phyloP scores from a whole-genome alignment of 73 alveolate genomes.

The Blepharisma japonicum region DNA sequence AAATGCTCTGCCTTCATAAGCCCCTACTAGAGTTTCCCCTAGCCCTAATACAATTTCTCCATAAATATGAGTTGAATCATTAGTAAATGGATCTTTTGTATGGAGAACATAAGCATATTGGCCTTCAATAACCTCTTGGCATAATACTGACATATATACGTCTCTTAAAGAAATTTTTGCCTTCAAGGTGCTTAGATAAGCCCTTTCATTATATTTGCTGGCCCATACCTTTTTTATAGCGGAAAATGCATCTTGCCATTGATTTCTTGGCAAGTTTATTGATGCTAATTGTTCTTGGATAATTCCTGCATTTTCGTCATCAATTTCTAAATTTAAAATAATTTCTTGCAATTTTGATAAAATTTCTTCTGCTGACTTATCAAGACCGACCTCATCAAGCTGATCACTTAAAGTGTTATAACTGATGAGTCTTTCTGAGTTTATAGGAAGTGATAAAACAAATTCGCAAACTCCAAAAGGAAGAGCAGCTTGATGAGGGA shows the following conservation, averaged over 20 bases:
- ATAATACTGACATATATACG: conserved; percentile 80
- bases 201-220: conserved; percentile 81
- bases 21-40: conserved; percentile 86
- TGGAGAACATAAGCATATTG: conserved; percentile 85
- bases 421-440: not conserved
- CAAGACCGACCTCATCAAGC: not conserved
- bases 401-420: not conserved
- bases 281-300: conserved; percentile 50
- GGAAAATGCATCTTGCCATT: conserved; percentile 62
- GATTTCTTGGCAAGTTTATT: conserved; percentile 58
- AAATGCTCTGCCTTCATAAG: conserved; percentile 78
- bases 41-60: conserved; percentile 76
- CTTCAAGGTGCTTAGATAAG: conserved; percentile 77
- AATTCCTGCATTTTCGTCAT: not conserved
- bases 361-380: not conserved
- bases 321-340: not conserved
- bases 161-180: conserved; percentile 61
- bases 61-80: conserved; percentile 63
- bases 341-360: not conserved
- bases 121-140: conserved; percentile 77
- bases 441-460: not conserved
- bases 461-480: not conserved
- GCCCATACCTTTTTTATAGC: conserved; percentile 91
- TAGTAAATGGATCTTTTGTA: conserved; percentile 76
- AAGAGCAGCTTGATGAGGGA: not conserved